A percentile compares a stretch with the other conserved stretches of the same genome.
phyloP scores from a whole-genome alignment of 345 rosid species.

The Euphorbia lathyris region DNA sequence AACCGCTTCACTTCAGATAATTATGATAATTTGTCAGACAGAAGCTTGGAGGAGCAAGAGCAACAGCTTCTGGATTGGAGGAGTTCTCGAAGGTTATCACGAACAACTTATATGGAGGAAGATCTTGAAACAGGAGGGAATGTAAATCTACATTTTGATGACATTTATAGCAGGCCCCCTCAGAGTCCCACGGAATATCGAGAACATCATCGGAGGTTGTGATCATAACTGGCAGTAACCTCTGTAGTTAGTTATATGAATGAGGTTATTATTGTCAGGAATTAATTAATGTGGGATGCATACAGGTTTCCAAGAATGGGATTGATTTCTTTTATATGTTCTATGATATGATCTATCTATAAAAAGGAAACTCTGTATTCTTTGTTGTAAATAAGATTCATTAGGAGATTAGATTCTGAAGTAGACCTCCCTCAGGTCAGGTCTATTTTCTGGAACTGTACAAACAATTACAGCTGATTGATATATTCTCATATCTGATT shows the following conservation, averaged over 20 bases:
- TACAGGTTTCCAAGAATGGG: slow-evolving; percentile 32
- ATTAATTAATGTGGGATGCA: slow-evolving; percentile 22
- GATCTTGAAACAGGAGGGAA: slow-evolving; percentile 56
- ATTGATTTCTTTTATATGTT: slow-evolving; percentile 2
- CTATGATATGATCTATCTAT: neutral
- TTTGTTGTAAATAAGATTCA: slow-evolving; percentile 50
- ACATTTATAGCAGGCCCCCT: slow-evolving; percentile 67
- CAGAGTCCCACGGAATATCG: slow-evolving; percentile 36
- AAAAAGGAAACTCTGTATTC: slow-evolving; percentile 39
- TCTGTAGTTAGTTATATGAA: too few relatives aligned
- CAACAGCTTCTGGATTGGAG: slow-evolving; percentile 37
- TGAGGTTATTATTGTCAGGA: neutral
- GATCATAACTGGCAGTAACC: too few relatives aligned
- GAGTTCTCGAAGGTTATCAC: slow-evolving; percentile 33
- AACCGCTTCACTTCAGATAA: slow-evolving; percentile 23
- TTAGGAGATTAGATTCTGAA: slow-evolving; percentile 25
- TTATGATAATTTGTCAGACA: slow-evolving; percentile 37
- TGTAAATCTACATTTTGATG: slow-evolving; percentile 72
- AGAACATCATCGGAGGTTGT: slow-evolving; percentile 27
- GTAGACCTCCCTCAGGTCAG: slow-evolving; percentile 17
- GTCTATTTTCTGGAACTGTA: slow-evolving; percentile 24
- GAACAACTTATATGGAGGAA: slow-evolving; percentile 37
- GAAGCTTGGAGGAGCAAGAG: slow-evolving; percentile 50
- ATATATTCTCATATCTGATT: slow-evolving; percentile 16
- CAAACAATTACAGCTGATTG: slow-evolving; percentile 23